Base-by-base conservation (phyloP, 345 rosid species). In the Eutrema japonicum region DNA sequence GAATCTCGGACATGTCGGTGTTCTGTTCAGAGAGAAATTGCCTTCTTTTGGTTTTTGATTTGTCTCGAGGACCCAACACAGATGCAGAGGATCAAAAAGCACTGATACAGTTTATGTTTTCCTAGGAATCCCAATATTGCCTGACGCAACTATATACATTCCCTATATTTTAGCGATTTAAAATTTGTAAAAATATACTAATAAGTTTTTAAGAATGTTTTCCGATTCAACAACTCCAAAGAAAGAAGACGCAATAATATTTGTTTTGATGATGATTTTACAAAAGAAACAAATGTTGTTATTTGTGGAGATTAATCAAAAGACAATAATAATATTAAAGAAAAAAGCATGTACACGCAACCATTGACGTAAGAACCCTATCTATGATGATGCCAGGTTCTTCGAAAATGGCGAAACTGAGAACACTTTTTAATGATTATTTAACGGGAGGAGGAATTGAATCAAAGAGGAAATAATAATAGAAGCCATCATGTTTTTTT, bases 1-100 rank as follows among this genome's bases (percentile, higher is more conserved):
- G 92, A 26, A 42, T 76, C 33, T 85, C 92, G 5, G 85, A 86
- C 96, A 88, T 89, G 66, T 4, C 29, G 14, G 72, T 1, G 3
- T 6, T 59, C 30, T 53, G 52, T 46, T 47, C 11, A 36, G 65
- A 53, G 49, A 62, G 30, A 42, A 56, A 27, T 33, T 60, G 45
- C 18, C 4, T 68, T 59, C 32, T 50, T 16, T 22, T 12, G 10
- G 40, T 13, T 6, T 37, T 42, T 12, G 71, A 53, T 18, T 35
- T 63, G 41, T 64, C 64, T 63, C 29, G 6, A 41, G 52, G 73
- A 43, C 49, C 49, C 18, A 60, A 61, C 67, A 66, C 60, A 66
- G 37, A 66, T 66, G 36, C 61, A 51, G 49, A 36, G 48, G 51
- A 37, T 68, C 0, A 13, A 22, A 18, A 58, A 67, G 63, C 40